Percentiles rank a stretch among this genome's conserved stretches.
Evolutionary conservation across 116 monocot species (phyloP).

Genomic region (Papilionanthe hybrid): DNA sequence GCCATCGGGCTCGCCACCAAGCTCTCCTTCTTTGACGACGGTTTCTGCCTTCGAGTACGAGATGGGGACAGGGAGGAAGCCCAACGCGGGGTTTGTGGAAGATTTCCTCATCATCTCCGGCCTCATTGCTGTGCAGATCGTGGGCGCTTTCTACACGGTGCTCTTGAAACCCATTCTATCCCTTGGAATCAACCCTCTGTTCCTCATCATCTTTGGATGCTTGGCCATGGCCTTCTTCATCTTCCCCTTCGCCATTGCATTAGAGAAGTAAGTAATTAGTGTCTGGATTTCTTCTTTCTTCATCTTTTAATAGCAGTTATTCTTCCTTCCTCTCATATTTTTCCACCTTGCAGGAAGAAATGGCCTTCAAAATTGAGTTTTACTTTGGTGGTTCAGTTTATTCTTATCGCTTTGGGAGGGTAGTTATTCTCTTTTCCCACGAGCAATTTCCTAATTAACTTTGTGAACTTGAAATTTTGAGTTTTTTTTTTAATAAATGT

Average conservation of each 20-base stretch:
- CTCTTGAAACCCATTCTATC: constrained; percentile 28
- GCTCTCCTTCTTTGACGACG: not conserved
- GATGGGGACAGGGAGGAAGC: not conserved
- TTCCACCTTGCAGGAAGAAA: constrained; percentile 33
- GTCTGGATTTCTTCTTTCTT: not conserved
- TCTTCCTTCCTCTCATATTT: not conserved
- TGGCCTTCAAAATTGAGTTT: constrained; percentile 44
- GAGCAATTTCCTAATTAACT: not conserved
- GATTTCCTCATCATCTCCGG: constrained; percentile 26
- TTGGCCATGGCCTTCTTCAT: constrained; percentile 28
- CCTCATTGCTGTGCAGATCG: constrained; percentile 24
- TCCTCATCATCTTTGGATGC: constrained; percentile 35
- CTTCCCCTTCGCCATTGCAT: constrained; percentile 36
- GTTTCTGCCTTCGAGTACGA: not conserved
- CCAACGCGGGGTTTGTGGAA: constrained; percentile 7
- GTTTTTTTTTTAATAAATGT: not conserved
- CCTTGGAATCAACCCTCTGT: constrained; percentile 37
- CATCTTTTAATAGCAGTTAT: not conserved
- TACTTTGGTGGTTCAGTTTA: constrained; percentile 27
- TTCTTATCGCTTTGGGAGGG: constrained; percentile 44
- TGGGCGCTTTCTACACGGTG: constrained; percentile 23
- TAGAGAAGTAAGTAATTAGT: constrained; percentile 30
- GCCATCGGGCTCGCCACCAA: not conserved
- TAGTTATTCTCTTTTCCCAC: constrained; percentile 8
- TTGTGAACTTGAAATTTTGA: not conserved